Conservation (phyloP, 768 basidiomycete species). For the Pleurotus djamor region DNA sequence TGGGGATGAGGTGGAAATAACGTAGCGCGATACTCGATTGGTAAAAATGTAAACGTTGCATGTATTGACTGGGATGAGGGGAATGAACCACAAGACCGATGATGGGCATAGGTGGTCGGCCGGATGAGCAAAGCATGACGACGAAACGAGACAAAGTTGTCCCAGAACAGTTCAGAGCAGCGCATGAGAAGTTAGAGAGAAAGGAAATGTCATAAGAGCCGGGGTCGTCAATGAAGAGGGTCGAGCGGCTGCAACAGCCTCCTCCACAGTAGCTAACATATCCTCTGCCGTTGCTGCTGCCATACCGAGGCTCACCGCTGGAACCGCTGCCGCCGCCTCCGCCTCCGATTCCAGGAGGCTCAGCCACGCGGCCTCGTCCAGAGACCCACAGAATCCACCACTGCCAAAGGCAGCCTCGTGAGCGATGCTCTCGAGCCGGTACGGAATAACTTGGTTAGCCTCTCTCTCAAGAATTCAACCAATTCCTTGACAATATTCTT, state of each 20-base stretch:
- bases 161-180: slow-evolving; percentile 53
- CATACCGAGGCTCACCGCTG: slow-evolving; percentile 17
- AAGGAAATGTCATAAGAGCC: slow-evolving; percentile 20
- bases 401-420: slow-evolving; percentile 77
- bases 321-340: slow-evolving; percentile 31
- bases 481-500: slow-evolving; percentile 90
- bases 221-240: slow-evolving; percentile 21
- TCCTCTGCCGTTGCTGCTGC: slow-evolving; percentile 11
- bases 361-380: slow-evolving; percentile 60
- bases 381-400: slow-evolving; percentile 47
- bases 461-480: slow-evolving; percentile 89
- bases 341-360: slow-evolving; percentile 48
- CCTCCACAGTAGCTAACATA: slow-evolving; percentile 27
- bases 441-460: slow-evolving; percentile 94
- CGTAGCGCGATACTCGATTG: slow-evolving; percentile 53
- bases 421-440: slow-evolving; percentile 86
- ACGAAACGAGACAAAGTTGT: slow-evolving; percentile 45
- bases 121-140: slow-evolving; percentile 28
- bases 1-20: slow-evolving; percentile 16
- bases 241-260: slow-evolving; percentile 16
- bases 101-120: slow-evolving; percentile 40
- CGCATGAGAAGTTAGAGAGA: slow-evolving; percentile 31
- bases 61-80: slow-evolving; percentile 9
- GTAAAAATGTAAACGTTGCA: slow-evolving; percentile 33
- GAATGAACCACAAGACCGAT: slow-evolving; percentile 23